A percentile compares a stretch with the other conserved stretches of the same genome.
Conservation (phyloP, 2,329 filamentous ascomycete species). For the Ascochyta lentis region DNA sequence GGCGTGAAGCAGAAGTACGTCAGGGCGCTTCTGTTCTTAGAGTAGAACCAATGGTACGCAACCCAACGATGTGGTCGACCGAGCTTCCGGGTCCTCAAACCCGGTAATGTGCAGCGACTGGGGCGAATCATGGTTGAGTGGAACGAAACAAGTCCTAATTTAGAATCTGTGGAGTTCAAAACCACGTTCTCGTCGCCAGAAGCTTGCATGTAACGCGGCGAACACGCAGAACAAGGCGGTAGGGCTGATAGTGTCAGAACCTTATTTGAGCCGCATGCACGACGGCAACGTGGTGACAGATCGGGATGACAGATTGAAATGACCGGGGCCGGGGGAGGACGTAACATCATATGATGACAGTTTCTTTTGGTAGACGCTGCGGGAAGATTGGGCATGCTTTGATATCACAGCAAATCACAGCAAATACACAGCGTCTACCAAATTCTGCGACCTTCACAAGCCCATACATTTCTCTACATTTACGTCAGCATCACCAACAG, state of each 20-base stretch:
- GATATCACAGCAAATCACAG: neutral
- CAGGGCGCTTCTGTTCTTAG: conserved; percentile 24
- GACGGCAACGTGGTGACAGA: conserved; percentile 20
- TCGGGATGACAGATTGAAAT: neutral
- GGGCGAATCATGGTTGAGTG: conserved; percentile 22
- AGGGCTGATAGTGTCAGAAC: conserved; percentile 47
- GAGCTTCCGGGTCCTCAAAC: conserved; percentile 19
- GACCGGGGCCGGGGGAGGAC: neutral
- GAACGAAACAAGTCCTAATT: conserved; percentile 27
- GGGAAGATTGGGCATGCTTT: neutral
- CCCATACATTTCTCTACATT: conserved; percentile 27
- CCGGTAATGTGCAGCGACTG: conserved; percentile 27
- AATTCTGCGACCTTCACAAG: conserved; percentile 15
- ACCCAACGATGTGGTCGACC: conserved; percentile 11
- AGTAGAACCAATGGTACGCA: too few relatives aligned
- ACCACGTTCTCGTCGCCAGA: conserved; percentile 21
- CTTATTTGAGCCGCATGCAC: conserved; percentile 46
- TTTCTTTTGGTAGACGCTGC: neutral
- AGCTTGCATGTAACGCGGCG: conserved; percentile 17
- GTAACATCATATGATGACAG: neutral
- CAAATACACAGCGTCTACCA: conserved; percentile 9
- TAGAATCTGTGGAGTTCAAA: conserved; percentile 37
- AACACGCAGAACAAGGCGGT: conserved; percentile 31
- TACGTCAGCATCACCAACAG: conserved; percentile 42
- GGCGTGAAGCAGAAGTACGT: conserved; percentile 26